Percentiles rank a stretch among this genome's conserved stretches.
These are phyloP conservation scores for Chernovozyma sophiae-reginae DNA, from an alignment of 1,139 yeast species.

Conservation along the genomic window DNA sequence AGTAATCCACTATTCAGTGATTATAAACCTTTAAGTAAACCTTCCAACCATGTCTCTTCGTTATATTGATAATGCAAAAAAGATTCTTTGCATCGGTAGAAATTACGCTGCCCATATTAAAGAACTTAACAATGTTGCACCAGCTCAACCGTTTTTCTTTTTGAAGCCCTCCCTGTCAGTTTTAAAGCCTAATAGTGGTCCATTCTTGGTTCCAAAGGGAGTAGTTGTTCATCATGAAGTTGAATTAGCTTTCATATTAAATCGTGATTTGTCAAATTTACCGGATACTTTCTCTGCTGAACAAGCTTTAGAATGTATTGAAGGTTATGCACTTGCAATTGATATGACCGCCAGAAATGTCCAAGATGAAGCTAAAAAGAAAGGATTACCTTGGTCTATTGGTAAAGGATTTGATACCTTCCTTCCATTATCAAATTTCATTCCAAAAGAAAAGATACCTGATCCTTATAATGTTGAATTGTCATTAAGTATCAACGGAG, in stretches of 20 bases:
- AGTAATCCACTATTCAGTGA: no score
- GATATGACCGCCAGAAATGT: conserved; percentile 96
- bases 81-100: conserved; percentile 91
- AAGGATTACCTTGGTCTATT: conserved; percentile 95
- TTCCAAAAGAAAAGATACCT: conserved; percentile 61
- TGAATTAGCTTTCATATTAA: conserved; percentile 79
- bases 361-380: conserved; percentile 89
- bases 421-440: conserved; percentile 71
- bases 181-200: conserved; percentile 61
- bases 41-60: conserved; percentile 49
- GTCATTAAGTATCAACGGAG: conserved; percentile 66
- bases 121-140: conserved; percentile 77
- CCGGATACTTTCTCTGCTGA: conserved; percentile 54
- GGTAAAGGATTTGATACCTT: conserved; percentile 97
- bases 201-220: conserved; percentile 80
- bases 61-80: conserved; percentile 64
- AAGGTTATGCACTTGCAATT: conserved; percentile 81
- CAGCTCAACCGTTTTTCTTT: conserved; percentile 86
- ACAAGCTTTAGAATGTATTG: conserved; percentile 75
- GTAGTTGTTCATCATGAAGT: conserved; percentile 86
- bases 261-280: conserved; percentile 59
- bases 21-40: no score
- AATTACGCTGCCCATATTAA: conserved; percentile 93
- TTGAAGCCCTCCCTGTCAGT: conserved; percentile 77
- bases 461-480: conserved; percentile 74